Evolutionary conservation across 306 rosid species (phyloP).

Genomic region (Cicer cuneatum): DNA sequence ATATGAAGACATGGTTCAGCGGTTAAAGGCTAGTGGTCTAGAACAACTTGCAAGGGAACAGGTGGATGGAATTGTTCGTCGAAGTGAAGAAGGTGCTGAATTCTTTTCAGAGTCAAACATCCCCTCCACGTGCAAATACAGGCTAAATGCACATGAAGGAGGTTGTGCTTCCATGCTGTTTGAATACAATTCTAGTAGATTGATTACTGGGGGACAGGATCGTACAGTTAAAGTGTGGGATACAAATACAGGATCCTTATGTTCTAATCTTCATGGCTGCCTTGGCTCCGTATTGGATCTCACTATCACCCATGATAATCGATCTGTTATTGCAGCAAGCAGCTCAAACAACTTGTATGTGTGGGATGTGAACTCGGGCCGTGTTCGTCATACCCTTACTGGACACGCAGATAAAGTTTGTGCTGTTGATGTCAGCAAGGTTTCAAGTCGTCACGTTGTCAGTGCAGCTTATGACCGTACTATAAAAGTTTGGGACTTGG

Average conservation of each 20-base stretch:
- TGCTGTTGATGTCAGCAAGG: constrained; percentile 89
- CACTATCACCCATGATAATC: constrained; percentile 81
- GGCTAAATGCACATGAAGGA: constrained; percentile 87
- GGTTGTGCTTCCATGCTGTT: constrained; percentile 90
- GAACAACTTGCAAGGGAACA: constrained; percentile 93
- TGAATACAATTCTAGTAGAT: constrained; percentile 72
- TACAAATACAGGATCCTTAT: constrained; percentile 70
- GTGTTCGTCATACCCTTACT: constrained; percentile 86
- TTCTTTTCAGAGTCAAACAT: constrained; percentile 73
- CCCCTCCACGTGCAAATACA: constrained; percentile 76
- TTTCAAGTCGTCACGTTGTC: constrained; percentile 83
- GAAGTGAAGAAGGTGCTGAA: constrained; percentile 92
- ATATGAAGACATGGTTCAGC: constrained; percentile 82
- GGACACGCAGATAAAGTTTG: constrained; percentile 97
- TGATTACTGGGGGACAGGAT: constrained; percentile 96
- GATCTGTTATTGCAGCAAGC: constrained; percentile 93
- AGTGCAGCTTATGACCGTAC: constrained; percentile 98
- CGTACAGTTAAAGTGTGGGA: constrained; percentile 91
- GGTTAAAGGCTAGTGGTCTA: constrained; percentile 81
- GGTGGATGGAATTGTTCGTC: constrained; percentile 99
- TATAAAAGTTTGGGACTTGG: constrained; percentile 92
- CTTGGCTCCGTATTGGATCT: constrained; percentile 96
- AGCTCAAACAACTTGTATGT: constrained; percentile 91
- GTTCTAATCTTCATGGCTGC: constrained; percentile 75
- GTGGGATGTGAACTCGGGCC: constrained; percentile 85